These are phyloP conservation scores for Leucogyrophana mollusca DNA, from an alignment of 768 basidiomycete species.

Conservation along the genomic window DNA sequence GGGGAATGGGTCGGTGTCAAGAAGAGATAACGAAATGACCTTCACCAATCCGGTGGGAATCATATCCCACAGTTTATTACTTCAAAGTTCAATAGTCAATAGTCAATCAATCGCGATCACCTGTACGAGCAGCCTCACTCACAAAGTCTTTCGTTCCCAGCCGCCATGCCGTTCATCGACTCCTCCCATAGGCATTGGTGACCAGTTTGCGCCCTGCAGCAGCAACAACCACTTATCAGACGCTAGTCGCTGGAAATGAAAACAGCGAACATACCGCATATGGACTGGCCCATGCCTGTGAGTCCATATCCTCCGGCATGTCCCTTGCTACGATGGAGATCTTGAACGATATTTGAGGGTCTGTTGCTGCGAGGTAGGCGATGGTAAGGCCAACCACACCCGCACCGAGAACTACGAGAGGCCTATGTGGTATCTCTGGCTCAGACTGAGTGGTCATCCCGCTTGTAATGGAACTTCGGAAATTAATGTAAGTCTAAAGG, in stretches of 20 bases:
- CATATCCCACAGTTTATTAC: slow-evolving; percentile 48
- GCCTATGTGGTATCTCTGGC: slow-evolving; percentile 6
- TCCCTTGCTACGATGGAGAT: slow-evolving; percentile 35
- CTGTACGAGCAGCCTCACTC: slow-evolving; percentile 11
- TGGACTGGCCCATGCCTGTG: slow-evolving; percentile 49
- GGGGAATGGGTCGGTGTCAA: background rate
- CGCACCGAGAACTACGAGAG: slow-evolving; percentile 34
- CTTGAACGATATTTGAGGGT: slow-evolving; percentile 13
- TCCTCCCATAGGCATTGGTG: slow-evolving; percentile 36
- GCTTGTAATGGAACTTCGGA: too few relatives aligned
- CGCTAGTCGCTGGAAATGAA: too few relatives aligned
- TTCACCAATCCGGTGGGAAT: slow-evolving; percentile 41
- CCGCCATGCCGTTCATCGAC: slow-evolving; percentile 29
- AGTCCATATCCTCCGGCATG: slow-evolving; percentile 35
- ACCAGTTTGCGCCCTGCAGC: slow-evolving; percentile 52
- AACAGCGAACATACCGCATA: slow-evolving; percentile 39
- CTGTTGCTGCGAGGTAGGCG: slow-evolving; percentile 30
- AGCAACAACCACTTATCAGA: too few relatives aligned
- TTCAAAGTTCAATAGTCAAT: slow-evolving; percentile 15
- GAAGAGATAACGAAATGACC: slow-evolving; percentile 16
- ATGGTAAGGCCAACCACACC: slow-evolving; percentile 39
- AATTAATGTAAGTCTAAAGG: too few relatives aligned
- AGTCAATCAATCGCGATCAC: too few relatives aligned
- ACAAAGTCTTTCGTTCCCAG: slow-evolving; percentile 46
- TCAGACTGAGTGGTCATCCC: too few relatives aligned